These are phyloP conservation scores for Brassica balearica DNA, from an alignment of 441 rosid species.

Conservation along the genomic window DNA sequence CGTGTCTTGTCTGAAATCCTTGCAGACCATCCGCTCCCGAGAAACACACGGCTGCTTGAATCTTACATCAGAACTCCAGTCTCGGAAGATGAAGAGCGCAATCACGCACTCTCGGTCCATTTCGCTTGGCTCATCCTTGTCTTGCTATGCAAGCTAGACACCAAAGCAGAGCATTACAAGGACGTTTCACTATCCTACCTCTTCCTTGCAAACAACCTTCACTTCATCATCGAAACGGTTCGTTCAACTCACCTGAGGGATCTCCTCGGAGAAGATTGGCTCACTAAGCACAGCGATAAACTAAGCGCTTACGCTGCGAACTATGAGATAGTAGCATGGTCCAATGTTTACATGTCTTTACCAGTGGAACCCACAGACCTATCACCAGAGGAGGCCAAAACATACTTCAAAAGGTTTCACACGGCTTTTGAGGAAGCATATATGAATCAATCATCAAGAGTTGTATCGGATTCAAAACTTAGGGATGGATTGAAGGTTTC, in stretches of 20 bases:
- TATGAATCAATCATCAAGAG: slow-evolving; percentile 54
- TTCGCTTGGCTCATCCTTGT: slow-evolving; percentile 72
- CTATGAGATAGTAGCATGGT: slow-evolving; percentile 76
- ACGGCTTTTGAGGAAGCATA: slow-evolving; percentile 69
- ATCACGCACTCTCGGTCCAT: slow-evolving; percentile 51
- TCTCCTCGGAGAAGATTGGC: slow-evolving; percentile 79
- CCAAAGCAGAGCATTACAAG: slow-evolving; percentile 76
- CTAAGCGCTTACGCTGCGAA: slow-evolving; percentile 59
- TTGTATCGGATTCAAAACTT: slow-evolving; percentile 58
- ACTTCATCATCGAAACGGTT: slow-evolving; percentile 56
- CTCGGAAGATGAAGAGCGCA: slow-evolving; percentile 28
- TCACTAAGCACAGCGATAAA: slow-evolving; percentile 57
- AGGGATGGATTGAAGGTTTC: slow-evolving; percentile 70
- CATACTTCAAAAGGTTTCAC: slow-evolving; percentile 58
- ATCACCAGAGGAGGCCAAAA: slow-evolving; percentile 56
- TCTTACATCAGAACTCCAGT: slow-evolving; percentile 38
- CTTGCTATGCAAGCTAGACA: slow-evolving; percentile 82
- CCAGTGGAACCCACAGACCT: slow-evolving; percentile 50
- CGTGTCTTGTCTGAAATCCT: slow-evolving; percentile 51
- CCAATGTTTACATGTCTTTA: slow-evolving; percentile 51
- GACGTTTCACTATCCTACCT: slow-evolving; percentile 66
- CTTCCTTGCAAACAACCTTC: slow-evolving; percentile 86
- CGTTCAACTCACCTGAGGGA: slow-evolving; percentile 55
- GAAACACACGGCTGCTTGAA: slow-evolving; percentile 41
- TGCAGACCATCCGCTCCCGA: slow-evolving; percentile 45